Evolutionary conservation across 2,329 filamentous ascomycete genomes (phyloP).

Genomic region (Ceratocystis papillata): DNA sequence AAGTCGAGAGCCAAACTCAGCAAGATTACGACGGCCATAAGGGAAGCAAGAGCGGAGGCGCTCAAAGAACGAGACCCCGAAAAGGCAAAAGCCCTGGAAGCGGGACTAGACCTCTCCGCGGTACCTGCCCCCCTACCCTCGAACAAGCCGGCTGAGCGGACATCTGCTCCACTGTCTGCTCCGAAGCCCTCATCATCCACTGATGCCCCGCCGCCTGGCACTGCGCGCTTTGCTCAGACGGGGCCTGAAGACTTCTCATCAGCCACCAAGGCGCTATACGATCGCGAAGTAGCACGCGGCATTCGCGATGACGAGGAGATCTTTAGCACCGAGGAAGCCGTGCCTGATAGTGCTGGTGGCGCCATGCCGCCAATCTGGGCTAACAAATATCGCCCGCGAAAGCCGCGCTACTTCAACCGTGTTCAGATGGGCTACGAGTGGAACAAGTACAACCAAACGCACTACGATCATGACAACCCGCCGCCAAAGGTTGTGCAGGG

Average conservation of each 20-base stretch:
- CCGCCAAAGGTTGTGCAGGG: constrained; percentile 97
- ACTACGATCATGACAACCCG: constrained; percentile 97
- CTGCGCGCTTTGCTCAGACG: constrained; percentile 57
- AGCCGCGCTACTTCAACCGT: constrained; percentile 93
- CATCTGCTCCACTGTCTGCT: constrained; percentile 1
- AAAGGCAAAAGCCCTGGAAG: constrained; percentile 40
- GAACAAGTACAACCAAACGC: constrained; percentile 99
- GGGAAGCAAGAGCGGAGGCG: constrained; percentile 55
- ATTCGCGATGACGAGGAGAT: constrained; percentile 92
- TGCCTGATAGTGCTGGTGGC: constrained; percentile 41
- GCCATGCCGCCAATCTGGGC: constrained; percentile 62
- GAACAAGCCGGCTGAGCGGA: neutral
- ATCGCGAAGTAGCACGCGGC: constrained; percentile 83
- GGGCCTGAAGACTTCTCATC: constrained; percentile 73
- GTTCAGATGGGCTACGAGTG: constrained; percentile 99
- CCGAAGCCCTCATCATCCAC: constrained; percentile 23
- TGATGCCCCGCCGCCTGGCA: constrained; percentile 38
- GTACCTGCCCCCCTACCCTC: constrained; percentile 19
- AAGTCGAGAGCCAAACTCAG: constrained; percentile 81
- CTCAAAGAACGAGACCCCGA: constrained; percentile 57
- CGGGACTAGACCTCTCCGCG: constrained; percentile 25
- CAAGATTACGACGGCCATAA: constrained; percentile 65
- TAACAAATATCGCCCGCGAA: constrained; percentile 74
- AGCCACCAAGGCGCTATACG: constrained; percentile 78
- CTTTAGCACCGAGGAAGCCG: constrained; percentile 78